Base-by-base conservation (phyloP, 2,329 filamentous ascomycete genomes). In the Hypoxylon sp. region DNA sequence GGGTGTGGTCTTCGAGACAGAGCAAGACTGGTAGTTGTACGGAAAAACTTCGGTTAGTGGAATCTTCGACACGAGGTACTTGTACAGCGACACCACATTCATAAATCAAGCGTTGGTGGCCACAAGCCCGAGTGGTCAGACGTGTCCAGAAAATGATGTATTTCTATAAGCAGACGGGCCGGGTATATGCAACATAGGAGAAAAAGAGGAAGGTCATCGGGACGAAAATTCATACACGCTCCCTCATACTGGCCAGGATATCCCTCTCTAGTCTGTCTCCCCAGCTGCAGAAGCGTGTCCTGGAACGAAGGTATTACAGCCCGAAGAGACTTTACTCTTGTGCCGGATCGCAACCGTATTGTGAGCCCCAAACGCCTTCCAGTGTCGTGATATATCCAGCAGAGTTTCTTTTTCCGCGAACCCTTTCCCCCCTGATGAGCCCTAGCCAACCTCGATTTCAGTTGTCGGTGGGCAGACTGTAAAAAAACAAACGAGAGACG, bases 171-270 rank as follows among this genome's bases (percentile, higher is more conserved):
- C 48, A 42, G 15, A 47, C 43, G 45, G 38, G 29, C 57, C 38
- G 60, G 60, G 60, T 63, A 63, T 63, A 63, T 63, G 58, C 60
- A 60, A 63, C 57, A 17, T 52, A 60, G 38, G 50, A 45, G 41
- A 55, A 37, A 21, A 47, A 45, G 33, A 45, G 47, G 51, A 57
- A 58, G 35, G 58, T 60, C 57, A 41, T 63, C 54, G 53, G 53
- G 58, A 54, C 48, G 58, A 60, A 46, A 57, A 57, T 55, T 58
- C 57, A 33, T 60, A 63, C 48, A 54, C 47, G 47, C 43, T 38
- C 58, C 49, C 41, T 42, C 33, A 58, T 63, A 29, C 57, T 18
- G 53, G 27, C 47, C 33, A 37, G 48, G 51, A 47, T 52, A n/a
- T n/a, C n/a, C n/a, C 50, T 35, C 42, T 55, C 31, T 50, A 33